Percentiles rank a stretch among this genome's conserved stretches.
phyloP scores from a whole-genome alignment of 495 filamentous ascomycete genomes.

The Cryomyces minteri region DNA sequence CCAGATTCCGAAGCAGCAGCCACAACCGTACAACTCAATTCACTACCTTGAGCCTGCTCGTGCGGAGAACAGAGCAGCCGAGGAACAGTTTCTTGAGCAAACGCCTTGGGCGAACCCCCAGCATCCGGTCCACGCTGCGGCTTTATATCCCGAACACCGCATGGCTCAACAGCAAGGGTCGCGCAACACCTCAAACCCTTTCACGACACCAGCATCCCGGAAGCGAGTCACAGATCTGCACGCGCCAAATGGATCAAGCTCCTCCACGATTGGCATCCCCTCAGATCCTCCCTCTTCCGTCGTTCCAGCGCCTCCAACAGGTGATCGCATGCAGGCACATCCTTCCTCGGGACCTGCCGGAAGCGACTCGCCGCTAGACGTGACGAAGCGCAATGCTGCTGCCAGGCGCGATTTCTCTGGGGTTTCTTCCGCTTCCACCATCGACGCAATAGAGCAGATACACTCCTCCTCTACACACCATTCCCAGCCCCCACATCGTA shows the following conservation, averaged over 20 bases:
- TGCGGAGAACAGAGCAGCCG: constrained; percentile 38
- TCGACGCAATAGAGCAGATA: not conserved
- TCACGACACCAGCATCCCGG: constrained; percentile 33
- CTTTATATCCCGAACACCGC: constrained; percentile 2
- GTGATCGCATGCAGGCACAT: not conserved
- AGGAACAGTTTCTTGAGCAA: constrained; percentile 66
- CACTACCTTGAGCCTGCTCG: constrained; percentile 17
- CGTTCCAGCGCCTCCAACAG: constrained; percentile 25
- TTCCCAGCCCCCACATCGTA: not conserved
- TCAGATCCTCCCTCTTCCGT: constrained; percentile 30
- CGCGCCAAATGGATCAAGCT: constrained; percentile 32
- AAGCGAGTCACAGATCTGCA: constrained; percentile 32
- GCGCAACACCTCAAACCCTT: constrained; percentile 17
- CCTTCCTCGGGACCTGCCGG: not conserved
- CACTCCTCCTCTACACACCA: not conserved
- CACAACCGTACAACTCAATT: too few relatives aligned
- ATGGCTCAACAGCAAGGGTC: constrained; percentile 1
- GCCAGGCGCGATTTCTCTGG: not conserved
- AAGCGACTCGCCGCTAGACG: not conserved
- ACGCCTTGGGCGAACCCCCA: constrained; percentile 81
- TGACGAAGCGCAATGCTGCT: not conserved
- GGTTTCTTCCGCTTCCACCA: too few relatives aligned
- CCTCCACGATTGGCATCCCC: constrained; percentile 27
- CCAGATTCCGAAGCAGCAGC: too few relatives aligned
- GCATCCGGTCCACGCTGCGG: constrained; percentile 47